phyloP scores from a whole-genome alignment of 306 rosid species.

The Gleditsia sinensis region DNA sequence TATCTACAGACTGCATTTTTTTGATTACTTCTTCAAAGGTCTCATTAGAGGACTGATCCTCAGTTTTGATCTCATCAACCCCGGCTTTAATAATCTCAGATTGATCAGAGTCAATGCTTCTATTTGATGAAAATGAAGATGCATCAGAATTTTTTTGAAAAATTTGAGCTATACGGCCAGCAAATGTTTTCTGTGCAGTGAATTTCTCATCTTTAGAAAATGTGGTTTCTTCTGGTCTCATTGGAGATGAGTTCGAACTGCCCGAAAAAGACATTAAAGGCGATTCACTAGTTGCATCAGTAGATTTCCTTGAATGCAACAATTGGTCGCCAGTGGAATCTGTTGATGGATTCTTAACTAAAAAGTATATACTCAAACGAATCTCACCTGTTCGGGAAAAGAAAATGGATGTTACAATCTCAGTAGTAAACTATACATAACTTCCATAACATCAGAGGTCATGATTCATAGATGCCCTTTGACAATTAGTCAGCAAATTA shows the following conservation, averaged over 20 bases:
- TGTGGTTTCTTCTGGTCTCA: conserved; percentile 51
- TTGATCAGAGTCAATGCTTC: conserved; percentile 56
- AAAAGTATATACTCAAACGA: conserved; percentile 57
- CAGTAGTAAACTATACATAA: not conserved
- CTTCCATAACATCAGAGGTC: not conserved
- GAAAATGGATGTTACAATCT: conserved; percentile 20
- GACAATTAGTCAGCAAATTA: not conserved
- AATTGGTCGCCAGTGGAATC: conserved; percentile 36
- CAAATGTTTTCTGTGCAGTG: conserved; percentile 60
- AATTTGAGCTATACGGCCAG: conserved; percentile 74
- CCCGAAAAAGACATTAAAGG: conserved; percentile 41
- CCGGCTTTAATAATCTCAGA: conserved; percentile 51
- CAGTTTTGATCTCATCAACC: conserved; percentile 48
- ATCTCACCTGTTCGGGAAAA: conserved; percentile 64
- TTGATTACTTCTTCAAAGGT: conserved; percentile 69
- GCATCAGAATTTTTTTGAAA: conserved; percentile 62
- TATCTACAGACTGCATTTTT: conserved; percentile 59
- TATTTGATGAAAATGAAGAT: conserved; percentile 39
- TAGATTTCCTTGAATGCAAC: conserved; percentile 30
- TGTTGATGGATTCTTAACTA: conserved; percentile 36
- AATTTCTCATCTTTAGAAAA: conserved; percentile 61
- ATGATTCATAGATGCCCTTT: conserved; percentile 2
- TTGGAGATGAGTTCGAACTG: conserved; percentile 47
- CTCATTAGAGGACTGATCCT: conserved; percentile 56
- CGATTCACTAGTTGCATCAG: conserved; percentile 25